Conservation (phyloP, 2,329 filamentous ascomycete genomes). For the Xylaria sp. region DNA sequence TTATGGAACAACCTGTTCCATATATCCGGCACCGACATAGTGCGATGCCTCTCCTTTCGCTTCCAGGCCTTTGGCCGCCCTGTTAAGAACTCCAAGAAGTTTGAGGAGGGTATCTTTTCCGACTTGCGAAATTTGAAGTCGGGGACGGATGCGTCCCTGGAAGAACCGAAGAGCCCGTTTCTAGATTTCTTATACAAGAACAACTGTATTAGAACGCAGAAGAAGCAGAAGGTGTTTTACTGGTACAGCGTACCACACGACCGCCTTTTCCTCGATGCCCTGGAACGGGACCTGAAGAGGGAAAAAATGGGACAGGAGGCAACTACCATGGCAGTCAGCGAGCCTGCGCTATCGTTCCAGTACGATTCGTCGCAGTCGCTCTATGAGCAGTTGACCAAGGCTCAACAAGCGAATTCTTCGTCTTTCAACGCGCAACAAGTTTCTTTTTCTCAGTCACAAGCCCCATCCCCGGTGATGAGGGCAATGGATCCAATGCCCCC, state of each 20-base stretch:
- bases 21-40: constrained; percentile 98
- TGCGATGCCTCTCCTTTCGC: constrained; percentile 94
- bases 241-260: constrained; percentile 99
- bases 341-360: constrained; percentile 96
- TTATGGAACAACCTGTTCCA: constrained; percentile 99
- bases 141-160: constrained; percentile 94
- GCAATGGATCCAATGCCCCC: constrained; percentile 94
- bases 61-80: constrained; percentile 98
- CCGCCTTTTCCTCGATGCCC: constrained; percentile 91
- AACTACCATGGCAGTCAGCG: constrained; percentile 90
- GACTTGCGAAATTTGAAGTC: constrained; percentile 98
- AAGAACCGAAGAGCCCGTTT: constrained; percentile 98
- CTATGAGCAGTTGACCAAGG: constrained; percentile 99
- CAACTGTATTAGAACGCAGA: constrained; percentile 99
- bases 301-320: constrained; percentile 99
- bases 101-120: constrained; percentile 99
- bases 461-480: constrained; percentile 85
- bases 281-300: constrained; percentile 96
- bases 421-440: constrained; percentile 83
- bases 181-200: constrained; percentile 99
- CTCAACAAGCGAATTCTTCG: constrained; percentile 97
- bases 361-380: constrained; percentile 99
- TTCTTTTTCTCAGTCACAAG: constrained; percentile 73
- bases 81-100: constrained; percentile 99
- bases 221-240: constrained; percentile 99